A percentile compares a stretch with the other conserved stretches of the same genome.
Conservation (phyloP, 2,329 filamentous ascomycete species). For the Cladophialophora chaetospira region DNA sequence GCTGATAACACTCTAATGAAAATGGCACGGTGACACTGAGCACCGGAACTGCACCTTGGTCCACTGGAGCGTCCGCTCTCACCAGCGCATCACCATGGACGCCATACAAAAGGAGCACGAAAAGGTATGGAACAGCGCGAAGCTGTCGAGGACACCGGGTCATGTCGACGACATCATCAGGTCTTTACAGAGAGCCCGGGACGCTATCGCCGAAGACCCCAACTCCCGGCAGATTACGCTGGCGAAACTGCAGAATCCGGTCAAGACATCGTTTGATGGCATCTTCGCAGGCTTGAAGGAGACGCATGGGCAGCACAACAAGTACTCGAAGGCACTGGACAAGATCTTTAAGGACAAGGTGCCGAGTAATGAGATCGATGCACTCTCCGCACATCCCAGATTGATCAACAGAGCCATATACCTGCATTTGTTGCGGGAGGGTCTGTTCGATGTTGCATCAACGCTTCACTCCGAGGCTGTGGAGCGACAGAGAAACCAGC, state of each 20-base stretch:
- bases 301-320: conserved; percentile 77
- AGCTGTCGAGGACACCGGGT: conserved; percentile 69
- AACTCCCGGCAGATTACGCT: conserved; percentile 72
- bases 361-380: conserved; percentile 77
- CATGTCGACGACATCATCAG: conserved; percentile 85
- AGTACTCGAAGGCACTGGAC: conserved; percentile 82
- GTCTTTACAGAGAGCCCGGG: conserved; percentile 70
- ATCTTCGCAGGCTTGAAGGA: conserved; percentile 81
- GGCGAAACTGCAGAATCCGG: conserved; percentile 80
- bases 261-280: conserved; percentile 77
- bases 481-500: conserved; percentile 32
- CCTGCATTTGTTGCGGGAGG: conserved; percentile 94
- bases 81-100: conserved; percentile 52
- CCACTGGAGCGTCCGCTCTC: neutral
- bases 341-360: conserved; percentile 72
- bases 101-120: conserved; percentile 72
- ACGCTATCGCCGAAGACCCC: conserved; percentile 72
- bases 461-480: conserved; percentile 74
- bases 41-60: neutral
- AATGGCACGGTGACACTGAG: neutral
- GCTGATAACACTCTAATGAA: neutral
- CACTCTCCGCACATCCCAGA: conserved; percentile 70
- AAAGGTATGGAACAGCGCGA: conserved; percentile 68
- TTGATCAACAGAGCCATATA: conserved; percentile 91
- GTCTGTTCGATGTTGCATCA: conserved; percentile 84